phyloP scores from a whole-genome alignment of 768 basidiomycete genomes.

The Tulasnella sp. region DNA sequence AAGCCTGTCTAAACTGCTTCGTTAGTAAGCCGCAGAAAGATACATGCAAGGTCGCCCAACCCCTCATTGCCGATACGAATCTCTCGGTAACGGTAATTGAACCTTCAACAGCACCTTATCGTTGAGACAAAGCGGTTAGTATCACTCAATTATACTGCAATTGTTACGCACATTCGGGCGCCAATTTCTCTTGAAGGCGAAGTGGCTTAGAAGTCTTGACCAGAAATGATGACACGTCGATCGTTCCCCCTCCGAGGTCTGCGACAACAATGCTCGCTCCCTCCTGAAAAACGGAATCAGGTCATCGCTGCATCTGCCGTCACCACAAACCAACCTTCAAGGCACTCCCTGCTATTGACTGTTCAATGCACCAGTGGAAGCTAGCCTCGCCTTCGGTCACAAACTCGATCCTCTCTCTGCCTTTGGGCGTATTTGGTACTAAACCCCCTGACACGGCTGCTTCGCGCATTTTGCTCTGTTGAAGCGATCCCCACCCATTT shows the following conservation, averaged over 20 bases:
- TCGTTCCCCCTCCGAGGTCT: conserved; percentile 56
- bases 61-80: no score
- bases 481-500: conserved; percentile 54
- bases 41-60: no score
- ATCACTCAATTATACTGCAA: conserved; percentile 46
- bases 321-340: conserved; percentile 40
- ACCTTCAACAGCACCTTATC: conserved; percentile 56
- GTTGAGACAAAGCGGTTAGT: no score
- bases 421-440: conserved; percentile 46
- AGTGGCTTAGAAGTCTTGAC: conserved; percentile 30
- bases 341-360: conserved; percentile 43
- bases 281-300: background rate
- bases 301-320: no score
- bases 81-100: conserved; percentile 53
- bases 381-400: conserved; percentile 61
- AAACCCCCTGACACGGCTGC: conserved; percentile 52
- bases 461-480: conserved; percentile 51
- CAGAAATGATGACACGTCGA: conserved; percentile 50
- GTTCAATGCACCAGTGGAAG: conserved; percentile 53
- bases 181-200: background rate
- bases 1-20: background rate
- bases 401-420: conserved; percentile 49
- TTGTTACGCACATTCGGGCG: conserved; percentile 24
- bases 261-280: conserved; percentile 48
- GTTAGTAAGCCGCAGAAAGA: no score